A percentile compares a stretch with the other conserved stretches of the same genome.
phyloP scores from a whole-genome alignment of 805 yeast genomes.

The Zygoascus flipseniorum region DNA sequence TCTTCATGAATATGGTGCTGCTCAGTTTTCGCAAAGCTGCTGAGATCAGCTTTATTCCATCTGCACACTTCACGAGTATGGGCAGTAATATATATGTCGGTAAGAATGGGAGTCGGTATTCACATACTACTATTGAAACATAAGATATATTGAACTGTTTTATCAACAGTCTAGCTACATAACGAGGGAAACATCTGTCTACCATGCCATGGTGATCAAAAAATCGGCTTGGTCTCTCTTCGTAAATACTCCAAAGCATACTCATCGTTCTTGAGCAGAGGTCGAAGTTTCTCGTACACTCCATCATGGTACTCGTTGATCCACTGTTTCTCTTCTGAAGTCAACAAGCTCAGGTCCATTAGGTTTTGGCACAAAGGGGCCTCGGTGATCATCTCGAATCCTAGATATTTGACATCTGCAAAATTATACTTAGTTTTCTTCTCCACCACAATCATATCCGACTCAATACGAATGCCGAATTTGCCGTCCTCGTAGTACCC shows the following conservation, averaged over 20 bases:
- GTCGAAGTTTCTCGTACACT: constrained; percentile 46
- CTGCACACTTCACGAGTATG: no score
- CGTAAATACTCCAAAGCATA: constrained; percentile 62
- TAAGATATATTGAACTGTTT: no score
- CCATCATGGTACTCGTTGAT: constrained; percentile 57
- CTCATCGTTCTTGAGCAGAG: constrained; percentile 47
- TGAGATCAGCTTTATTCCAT: no score
- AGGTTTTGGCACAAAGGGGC: constrained; percentile 76
- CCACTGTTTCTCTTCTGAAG: constrained; percentile 54
- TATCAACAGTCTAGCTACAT: no score
- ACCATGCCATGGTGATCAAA: constrained; percentile 1
- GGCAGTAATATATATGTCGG: no score
- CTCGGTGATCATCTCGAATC: constrained; percentile 75
- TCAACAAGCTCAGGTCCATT: constrained; percentile 53
- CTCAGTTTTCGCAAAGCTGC: no score
- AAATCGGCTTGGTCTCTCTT: constrained; percentile 46
- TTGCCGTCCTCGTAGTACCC: constrained; percentile 89
- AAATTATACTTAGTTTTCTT: constrained; percentile 35
- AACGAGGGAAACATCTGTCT: no score
- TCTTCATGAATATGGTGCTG: no score
- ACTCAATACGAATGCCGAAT: constrained; percentile 85
- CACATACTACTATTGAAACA: no score
- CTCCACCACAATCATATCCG: constrained; percentile 54
- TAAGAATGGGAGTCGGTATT: no score
- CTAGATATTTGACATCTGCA: constrained; percentile 50